These are phyloP conservation scores for Prunus davidiana DNA, from an alignment of 306 rosid species.

Conservation along the genomic window DNA sequence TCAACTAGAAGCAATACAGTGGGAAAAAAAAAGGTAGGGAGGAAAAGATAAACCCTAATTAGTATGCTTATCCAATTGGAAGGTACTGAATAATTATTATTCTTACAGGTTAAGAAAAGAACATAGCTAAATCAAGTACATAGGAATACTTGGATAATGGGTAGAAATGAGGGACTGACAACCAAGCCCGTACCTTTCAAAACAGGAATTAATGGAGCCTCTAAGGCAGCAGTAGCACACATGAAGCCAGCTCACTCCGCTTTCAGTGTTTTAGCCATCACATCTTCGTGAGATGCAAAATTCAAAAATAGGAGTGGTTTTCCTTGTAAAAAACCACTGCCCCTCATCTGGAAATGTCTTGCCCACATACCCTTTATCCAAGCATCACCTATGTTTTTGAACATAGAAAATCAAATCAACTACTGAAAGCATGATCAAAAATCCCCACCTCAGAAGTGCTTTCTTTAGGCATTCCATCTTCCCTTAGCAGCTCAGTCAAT, in stretches of 20 bases:
- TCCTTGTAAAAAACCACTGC: conserved; percentile 47
- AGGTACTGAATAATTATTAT: neutral
- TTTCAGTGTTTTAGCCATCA: conserved; percentile 67
- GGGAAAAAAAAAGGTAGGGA: neutral
- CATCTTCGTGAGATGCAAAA: conserved; percentile 70
- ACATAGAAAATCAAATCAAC: conserved; percentile 64
- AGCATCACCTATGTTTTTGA: conserved; percentile 92
- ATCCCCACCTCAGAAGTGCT: conserved; percentile 74
- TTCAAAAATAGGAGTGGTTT: conserved; percentile 56
- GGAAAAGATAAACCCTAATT: neutral
- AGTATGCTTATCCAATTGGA: neutral
- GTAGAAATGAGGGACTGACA: conserved; percentile 81
- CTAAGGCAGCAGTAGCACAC: conserved; percentile 72
- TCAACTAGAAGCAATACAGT: neutral
- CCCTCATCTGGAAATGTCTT: conserved; percentile 66
- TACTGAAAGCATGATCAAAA: conserved; percentile 42
- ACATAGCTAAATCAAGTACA: conserved; percentile 38
- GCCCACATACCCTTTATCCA: conserved; percentile 99
- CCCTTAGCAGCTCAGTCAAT: conserved; percentile 39
- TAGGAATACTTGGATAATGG: conserved; percentile 99
- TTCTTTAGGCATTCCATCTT: conserved; percentile 58
- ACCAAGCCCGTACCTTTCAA: conserved; percentile 77
- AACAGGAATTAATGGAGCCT: conserved; percentile 56
- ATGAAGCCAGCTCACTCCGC: conserved; percentile 71
- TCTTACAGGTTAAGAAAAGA: conserved; percentile 14